Conservation (phyloP, 2,329 filamentous ascomycete species). For the Ophiostoma sp. region DNA sequence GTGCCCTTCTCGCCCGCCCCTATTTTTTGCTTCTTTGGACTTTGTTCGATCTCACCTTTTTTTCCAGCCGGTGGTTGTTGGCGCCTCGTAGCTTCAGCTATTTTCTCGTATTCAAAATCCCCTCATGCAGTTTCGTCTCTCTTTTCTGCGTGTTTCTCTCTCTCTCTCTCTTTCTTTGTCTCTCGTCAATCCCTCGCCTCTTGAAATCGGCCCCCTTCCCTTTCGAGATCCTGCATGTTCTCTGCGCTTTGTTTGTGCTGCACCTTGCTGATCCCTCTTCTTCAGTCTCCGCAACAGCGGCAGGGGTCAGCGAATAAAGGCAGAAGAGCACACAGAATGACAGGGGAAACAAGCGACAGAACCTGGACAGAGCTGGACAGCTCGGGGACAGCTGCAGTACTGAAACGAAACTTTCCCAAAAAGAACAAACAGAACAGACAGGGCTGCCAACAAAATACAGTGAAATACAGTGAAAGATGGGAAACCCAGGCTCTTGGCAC, state of each 20-base stretch:
- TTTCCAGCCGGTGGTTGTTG: not conserved
- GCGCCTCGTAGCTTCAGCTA: not conserved
- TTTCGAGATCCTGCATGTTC: conserved; percentile 5
- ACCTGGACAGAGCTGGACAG: not conserved
- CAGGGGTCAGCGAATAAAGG: not conserved
- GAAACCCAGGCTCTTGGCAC: conserved; percentile 6
- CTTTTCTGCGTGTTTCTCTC: not conserved
- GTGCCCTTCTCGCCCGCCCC: not conserved
- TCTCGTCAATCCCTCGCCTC: conserved; percentile 2
- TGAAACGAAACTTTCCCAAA: conserved; percentile 15
- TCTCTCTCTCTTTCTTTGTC: not conserved
- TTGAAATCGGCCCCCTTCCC: not conserved
- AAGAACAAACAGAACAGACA: not conserved
- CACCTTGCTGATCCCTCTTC: not conserved
- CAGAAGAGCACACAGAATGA: not conserved
- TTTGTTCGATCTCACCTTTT: not conserved
- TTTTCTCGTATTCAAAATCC: conserved; percentile 3
- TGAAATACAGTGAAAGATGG: not conserved
- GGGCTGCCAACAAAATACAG: not conserved
- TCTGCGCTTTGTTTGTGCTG: not conserved
- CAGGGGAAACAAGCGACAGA: not conserved
- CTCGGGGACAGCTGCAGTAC: not conserved
- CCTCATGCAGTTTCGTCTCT: not conserved
- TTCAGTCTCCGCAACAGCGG: conserved; percentile 8
- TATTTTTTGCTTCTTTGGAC: not conserved